phyloP scores from a whole-genome alignment of 371 early-diverging fungal genomes.

The Phascolomyces articulosus region DNA sequence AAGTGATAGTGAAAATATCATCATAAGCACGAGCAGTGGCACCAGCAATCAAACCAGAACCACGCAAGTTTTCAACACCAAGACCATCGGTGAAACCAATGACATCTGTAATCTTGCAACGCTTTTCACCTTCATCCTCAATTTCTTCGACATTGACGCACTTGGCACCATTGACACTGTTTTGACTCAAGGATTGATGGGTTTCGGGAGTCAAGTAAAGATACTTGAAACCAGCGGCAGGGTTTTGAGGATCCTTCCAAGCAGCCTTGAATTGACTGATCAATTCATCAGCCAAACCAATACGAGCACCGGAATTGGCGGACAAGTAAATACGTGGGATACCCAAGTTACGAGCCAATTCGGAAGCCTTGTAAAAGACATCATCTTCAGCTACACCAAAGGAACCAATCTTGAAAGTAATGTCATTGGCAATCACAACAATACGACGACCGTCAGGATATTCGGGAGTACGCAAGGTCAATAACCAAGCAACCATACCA shows the following conservation, averaged over 20 bases:
- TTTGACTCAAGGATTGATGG: conserved; percentile 61
- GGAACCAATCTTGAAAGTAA: conserved; percentile 96
- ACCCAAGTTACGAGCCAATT: conserved; percentile 84
- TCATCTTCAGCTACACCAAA: conserved; percentile 96
- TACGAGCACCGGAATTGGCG: conserved; percentile 99
- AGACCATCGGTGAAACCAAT: conserved; percentile 91
- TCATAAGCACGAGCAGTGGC: conserved; percentile 96
- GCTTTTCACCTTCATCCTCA: conserved; percentile 73
- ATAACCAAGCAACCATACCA: conserved; percentile 97
- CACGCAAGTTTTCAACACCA: conserved; percentile 99
- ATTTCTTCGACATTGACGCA: conserved; percentile 71
- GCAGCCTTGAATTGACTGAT: conserved; percentile 82
- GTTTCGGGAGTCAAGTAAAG: conserved; percentile 87
- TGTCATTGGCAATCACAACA: conserved; percentile 98
- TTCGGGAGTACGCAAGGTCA: conserved; percentile 92
- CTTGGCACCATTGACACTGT: conserved; percentile 54
- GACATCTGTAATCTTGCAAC: conserved; percentile 88
- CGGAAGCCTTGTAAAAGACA: conserved; percentile 92
- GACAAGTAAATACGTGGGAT: conserved; percentile 96
- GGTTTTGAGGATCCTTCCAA: conserved; percentile 85
- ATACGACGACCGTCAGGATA: conserved; percentile 88
- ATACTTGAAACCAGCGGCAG: conserved; percentile 88
- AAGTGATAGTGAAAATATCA: conserved; percentile 95
- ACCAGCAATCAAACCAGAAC: conserved; percentile 98
- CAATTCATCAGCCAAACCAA: conserved; percentile 96